Base-by-base conservation (phyloP, 352 stramenopile genomes). In the Globisporangium alternatum region DNA sequence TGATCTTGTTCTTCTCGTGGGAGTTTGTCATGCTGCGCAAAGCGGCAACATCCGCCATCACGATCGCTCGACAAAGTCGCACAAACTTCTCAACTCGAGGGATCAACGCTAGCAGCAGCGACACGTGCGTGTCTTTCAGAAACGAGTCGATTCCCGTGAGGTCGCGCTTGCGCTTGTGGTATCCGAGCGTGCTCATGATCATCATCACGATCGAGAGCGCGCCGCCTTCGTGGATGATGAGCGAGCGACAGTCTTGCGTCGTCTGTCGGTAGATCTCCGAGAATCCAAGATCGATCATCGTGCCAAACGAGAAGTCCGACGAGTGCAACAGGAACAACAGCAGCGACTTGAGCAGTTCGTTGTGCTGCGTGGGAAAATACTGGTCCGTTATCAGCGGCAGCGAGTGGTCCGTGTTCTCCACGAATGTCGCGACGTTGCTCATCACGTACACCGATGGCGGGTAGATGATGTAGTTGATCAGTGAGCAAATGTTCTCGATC, bases 381-480 rank as follows among this genome's bases (percentile, higher is more conserved):
- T 93, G 85, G 45, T 92, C 81, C 22, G 82, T 95, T 56, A 95
- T 95, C 37, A 95, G 55, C n/a, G 87, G 87, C 33, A 95, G 61
- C 3, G 81, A 83, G 43, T 90, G 68, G 61, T 95, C 84, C n/a
- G 84, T 87, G 51, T 93, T 93, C 25, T 93, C 83, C 8, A 93
- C 87, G 55, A 95, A 95, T 43, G 86, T 93, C 39, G 83, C 82
- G 33, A 92, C 75, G 39, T 90, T 80, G 61, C 81, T 87, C 80
- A 95, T 90, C 56, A 95, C 87, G 64, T 93, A 95, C 39, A 95
- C 83, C 10, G 85, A 88, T 41, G 87, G 87, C 19, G 87, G 87
- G 60, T 90, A 92, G 44, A 95, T 81, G 63, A 93, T 93, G 65
- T 94, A 95, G 63, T 95, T 95, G 60, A 92, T 60, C 56, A 94